Evolutionary conservation across 2,329 filamentous ascomycete species (phyloP), one percentile per base, ranked within the genome.

Genomic region (Helminthosporium solani): DNA sequence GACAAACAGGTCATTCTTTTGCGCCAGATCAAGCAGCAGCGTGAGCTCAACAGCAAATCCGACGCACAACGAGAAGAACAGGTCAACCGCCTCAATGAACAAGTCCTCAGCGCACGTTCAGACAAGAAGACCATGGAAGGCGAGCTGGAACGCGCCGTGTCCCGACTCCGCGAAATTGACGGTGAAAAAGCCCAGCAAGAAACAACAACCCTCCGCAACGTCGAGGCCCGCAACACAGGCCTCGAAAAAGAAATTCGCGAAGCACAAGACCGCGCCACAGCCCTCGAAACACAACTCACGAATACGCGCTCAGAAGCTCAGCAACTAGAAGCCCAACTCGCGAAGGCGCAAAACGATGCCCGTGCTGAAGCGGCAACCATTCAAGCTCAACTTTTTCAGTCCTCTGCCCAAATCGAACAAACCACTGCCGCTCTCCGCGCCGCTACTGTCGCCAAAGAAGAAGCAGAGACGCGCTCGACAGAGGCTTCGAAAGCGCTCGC

Each of bases 11-110:
- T 84, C 39, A 91, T 96, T 18, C 78, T 97, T 7, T 87, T 92
- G 61, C 84, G 90, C 34, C 91, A 97, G 68, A 92, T 96, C 61
- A 92, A 95, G 73, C 91, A 97, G 67, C 92, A 97, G 71, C 87
- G 91, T 47, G 90, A 95, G 63, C 80, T 96, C 46, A 95, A 95
- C 72, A 90, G 80, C 73, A 91, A 91, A 63, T 90, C 89, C 1
- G 90, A 95, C 57, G 77, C 65, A 2, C 67, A 71, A 38, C 70
- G 64, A 43, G 69, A 71, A 41, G 66, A 57, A 20, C 71, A 76
- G 40, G 64, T 72, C 39, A 56, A 62, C 37, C 58, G 63, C 9
- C 64, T 77, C 34, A 74, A 73, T 34, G 70, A 73, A 12, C 70
- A 71, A 55, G 63, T 73, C 15, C 57, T 67, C 18, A 64, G 61